Conservation (phyloP, 73 alveolate species). For the Paramecium sonneborni region DNA sequence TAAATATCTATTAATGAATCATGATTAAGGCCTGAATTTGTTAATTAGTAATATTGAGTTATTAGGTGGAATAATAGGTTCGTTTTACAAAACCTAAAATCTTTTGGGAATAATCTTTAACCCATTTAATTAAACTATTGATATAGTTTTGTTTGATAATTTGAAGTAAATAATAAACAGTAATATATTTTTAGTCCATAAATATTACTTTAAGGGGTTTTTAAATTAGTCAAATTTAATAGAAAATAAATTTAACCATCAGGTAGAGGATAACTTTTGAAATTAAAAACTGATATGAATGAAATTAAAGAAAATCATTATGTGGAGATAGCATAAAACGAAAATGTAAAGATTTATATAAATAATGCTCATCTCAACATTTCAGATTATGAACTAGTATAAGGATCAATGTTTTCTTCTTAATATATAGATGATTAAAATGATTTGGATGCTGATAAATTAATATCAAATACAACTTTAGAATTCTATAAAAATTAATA, state of each 20-base stretch:
- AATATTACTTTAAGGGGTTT: background rate
- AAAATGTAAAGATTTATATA: background rate
- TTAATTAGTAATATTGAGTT: conserved; percentile 39
- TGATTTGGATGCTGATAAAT: conserved; percentile 36
- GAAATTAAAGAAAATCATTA: background rate
- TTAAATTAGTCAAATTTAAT: background rate
- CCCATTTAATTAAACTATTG: background rate
- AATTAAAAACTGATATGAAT: background rate
- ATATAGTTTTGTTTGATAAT: conserved; percentile 10
- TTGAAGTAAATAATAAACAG: background rate
- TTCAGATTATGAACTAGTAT: conserved; percentile 20
- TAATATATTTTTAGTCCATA: conserved; percentile 6
- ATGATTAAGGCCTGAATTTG: background rate
- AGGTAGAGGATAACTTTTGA: background rate
- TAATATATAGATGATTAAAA: background rate
- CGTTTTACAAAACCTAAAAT: background rate
- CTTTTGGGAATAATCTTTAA: background rate
- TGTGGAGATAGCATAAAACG: conserved; percentile 44
- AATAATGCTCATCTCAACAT: background rate
- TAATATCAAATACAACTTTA: background rate
- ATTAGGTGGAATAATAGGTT: conserved; percentile 44
- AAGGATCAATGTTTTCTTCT: conserved; percentile 31
- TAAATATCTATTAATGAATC: background rate
- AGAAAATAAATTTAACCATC: background rate
- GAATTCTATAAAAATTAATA: background rate